phyloP scores from a whole-genome alignment of 305 asterid genomes.

The Ruellia speciosa region DNA sequence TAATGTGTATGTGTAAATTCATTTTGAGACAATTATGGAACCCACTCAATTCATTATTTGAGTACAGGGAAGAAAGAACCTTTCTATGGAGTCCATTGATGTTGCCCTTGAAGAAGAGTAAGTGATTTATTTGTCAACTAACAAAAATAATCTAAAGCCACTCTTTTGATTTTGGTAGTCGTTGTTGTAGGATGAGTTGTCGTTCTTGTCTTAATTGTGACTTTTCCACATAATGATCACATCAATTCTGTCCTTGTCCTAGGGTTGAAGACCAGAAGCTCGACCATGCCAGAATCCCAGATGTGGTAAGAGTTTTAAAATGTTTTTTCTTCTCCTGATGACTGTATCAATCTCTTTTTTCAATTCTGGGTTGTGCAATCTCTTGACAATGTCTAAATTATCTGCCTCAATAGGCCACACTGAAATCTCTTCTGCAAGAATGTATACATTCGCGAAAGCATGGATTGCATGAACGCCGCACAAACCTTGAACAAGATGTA shows the following conservation, averaged over 20 bases:
- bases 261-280: slow-evolving; percentile 69
- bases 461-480: slow-evolving; percentile 58
- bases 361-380: background rate
- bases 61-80: slow-evolving; percentile 66
- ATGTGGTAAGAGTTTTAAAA: slow-evolving; percentile 48
- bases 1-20: background rate
- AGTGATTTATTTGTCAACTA: slow-evolving; percentile 28
- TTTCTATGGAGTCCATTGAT: slow-evolving; percentile 77
- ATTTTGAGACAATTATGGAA: slow-evolving; percentile 12
- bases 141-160: background rate
- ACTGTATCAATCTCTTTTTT: slow-evolving; percentile 13
- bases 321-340: slow-evolving; percentile 15
- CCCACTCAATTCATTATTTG: slow-evolving; percentile 22
- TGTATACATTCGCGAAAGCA: slow-evolving; percentile 54
- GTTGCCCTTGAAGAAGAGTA: slow-evolving; percentile 65
- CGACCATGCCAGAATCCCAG: slow-evolving; percentile 43
- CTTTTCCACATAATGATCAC: background rate
- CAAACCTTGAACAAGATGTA: slow-evolving; percentile 85
- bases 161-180: too few species aligned
- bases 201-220: background rate
- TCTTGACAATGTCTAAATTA: background rate
- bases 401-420: slow-evolving; percentile 36
- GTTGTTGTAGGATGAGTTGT: background rate
- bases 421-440: slow-evolving; percentile 49
- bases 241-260: slow-evolving; percentile 16